Evolutionary conservation across 2,329 filamentous ascomycete species (phyloP).

Genomic region (Xylaria sp.): DNA sequence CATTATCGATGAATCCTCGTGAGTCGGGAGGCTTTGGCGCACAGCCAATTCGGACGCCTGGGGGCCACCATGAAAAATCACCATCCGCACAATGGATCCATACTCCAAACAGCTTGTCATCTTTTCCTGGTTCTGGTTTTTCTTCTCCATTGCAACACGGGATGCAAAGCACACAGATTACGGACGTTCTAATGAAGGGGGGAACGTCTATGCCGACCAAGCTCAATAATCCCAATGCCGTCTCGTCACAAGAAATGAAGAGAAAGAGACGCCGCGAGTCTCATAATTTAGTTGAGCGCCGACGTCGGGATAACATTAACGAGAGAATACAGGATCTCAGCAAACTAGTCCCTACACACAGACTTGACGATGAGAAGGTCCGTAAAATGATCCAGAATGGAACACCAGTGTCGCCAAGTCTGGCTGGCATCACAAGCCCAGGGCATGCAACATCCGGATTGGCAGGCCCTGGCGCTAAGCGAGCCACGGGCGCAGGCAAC

Average conservation of each 20-base stretch:
- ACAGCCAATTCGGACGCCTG: constrained; percentile 79
- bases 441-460: constrained; percentile 85
- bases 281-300: constrained; percentile 95
- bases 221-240: constrained; percentile 66
- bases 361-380: constrained; percentile 96
- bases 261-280: constrained; percentile 90
- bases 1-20: constrained; percentile 73
- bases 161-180: constrained; percentile 75
- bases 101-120: constrained; percentile 84
- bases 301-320: constrained; percentile 97
- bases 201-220: constrained; percentile 91
- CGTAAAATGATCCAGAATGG: constrained; percentile 95
- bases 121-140: constrained; percentile 89
- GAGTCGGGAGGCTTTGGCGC: constrained; percentile 79
- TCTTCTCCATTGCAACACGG: constrained; percentile 80
- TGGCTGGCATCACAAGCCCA: constrained; percentile 76
- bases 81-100: constrained; percentile 91
- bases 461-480: constrained; percentile 83
- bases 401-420: constrained; percentile 85
- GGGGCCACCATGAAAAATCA: constrained; percentile 79
- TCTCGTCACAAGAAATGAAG: constrained; percentile 93
- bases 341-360: constrained; percentile 89
- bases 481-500: constrained; percentile 80
- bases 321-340: constrained; percentile 97
- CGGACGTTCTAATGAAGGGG: constrained; percentile 88